These are phyloP conservation scores for Venustampulla echinocandica DNA, from an alignment of 495 filamentous ascomycete species.

Conservation along the genomic window DNA sequence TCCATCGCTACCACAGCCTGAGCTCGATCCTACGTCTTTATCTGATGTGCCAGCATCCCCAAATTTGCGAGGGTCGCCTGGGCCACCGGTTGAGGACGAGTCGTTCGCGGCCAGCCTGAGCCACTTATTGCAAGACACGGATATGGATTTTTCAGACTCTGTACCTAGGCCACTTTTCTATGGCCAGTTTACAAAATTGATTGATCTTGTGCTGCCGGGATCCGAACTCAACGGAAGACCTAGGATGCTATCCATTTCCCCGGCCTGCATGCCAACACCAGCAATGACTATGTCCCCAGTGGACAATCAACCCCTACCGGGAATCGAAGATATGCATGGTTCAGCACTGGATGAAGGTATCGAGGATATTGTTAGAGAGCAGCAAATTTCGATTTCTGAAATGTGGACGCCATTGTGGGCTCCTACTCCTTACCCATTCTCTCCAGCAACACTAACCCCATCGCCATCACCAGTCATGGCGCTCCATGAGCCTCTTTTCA, in stretches of 20 bases:
- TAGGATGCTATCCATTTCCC: constrained; percentile 10
- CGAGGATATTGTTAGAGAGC: constrained; percentile 51
- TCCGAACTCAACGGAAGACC: constrained; percentile 31
- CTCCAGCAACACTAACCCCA: constrained; percentile 1
- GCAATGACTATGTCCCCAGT: constrained; percentile 8
- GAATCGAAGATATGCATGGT: constrained; percentile 3
- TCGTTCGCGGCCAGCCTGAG: constrained; percentile 23
- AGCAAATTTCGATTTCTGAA: constrained; percentile 28
- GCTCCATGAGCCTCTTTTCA: constrained; percentile 13
- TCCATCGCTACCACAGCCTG: constrained; percentile 7
- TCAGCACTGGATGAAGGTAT: constrained; percentile 34
- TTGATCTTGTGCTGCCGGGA: constrained; percentile 35
- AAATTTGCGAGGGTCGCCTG: constrained; percentile 16
- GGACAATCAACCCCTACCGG: constrained; percentile 9
- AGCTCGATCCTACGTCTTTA: constrained; percentile 19
- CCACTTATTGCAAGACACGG: constrained; percentile 28
- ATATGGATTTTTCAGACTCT: constrained; percentile 19
- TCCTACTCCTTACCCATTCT: constrained; percentile 3
- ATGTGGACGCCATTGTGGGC: constrained; percentile 28
- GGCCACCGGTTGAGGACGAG: constrained; percentile 20
- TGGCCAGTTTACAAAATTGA: constrained; percentile 34
- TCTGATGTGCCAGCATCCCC: constrained; percentile 23
- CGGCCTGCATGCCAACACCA: constrained; percentile 9
- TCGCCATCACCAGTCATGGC: constrained; percentile 6
- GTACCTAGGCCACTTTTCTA: constrained; percentile 26